Percentiles rank a stretch among this genome's conserved stretches.
These are phyloP conservation scores for Blastobotrys capitulatus DNA, from an alignment of 1,139 yeast genomes.

Conservation along the genomic window DNA sequence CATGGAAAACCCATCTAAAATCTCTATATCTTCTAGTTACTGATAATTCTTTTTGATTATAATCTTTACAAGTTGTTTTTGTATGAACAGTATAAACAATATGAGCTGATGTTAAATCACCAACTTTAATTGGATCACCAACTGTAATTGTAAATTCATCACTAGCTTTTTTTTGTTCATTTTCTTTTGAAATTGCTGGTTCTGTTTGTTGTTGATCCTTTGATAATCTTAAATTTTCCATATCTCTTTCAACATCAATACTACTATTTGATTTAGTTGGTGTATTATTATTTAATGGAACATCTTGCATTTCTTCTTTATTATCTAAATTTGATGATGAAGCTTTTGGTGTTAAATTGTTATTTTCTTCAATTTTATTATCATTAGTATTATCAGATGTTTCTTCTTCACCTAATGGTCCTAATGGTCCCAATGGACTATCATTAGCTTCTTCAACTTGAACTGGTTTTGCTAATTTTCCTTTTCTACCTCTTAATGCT, in stretches of 20 bases:
- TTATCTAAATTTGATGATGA: not conserved
- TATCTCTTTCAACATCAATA: slow-evolving; percentile 1
- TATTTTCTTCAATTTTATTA: not conserved
- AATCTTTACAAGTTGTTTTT: slow-evolving; percentile 40
- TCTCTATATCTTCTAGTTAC: slow-evolving; percentile 80
- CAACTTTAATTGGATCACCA: slow-evolving; percentile 89
- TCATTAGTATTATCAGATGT: not conserved
- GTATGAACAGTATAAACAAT: slow-evolving; percentile 79
- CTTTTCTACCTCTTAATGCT: slow-evolving; percentile 13
- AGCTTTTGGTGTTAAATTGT: not conserved
- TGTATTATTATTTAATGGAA: slow-evolving; percentile 1
- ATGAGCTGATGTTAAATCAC: slow-evolving; percentile 84
- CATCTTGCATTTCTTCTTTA: slow-evolving; percentile 2
- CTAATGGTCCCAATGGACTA: slow-evolving; percentile 14
- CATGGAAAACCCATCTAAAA: slow-evolving; percentile 84
- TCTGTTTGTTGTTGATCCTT: not conserved
- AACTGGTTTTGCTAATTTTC: slow-evolving; percentile 15
- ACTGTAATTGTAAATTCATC: slow-evolving; percentile 56
- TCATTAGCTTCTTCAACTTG: slow-evolving; percentile 11
- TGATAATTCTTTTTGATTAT: slow-evolving; percentile 37
- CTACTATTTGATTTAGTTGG: not conserved
- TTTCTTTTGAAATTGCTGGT: not conserved
- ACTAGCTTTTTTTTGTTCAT: not conserved
- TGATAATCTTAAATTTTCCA: not conserved
- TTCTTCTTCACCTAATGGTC: slow-evolving; percentile 4